Evolutionary conservation across 2,329 filamentous ascomycete species (phyloP).

Genomic region (Phyllosticta citribraziliensis): DNA sequence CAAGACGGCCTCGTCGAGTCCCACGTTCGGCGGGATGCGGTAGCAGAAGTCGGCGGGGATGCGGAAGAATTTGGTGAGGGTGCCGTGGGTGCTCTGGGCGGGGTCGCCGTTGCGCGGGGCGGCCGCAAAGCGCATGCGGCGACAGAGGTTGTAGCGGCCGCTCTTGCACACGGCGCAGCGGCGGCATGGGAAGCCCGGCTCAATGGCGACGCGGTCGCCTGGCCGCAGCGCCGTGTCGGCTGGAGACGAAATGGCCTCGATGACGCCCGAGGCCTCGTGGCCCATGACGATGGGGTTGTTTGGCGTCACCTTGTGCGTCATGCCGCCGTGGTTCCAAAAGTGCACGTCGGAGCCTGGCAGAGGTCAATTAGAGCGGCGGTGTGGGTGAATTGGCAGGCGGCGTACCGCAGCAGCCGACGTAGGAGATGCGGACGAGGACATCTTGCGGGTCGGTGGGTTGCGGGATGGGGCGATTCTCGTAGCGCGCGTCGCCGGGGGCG

Average conservation of each 20-base stretch:
- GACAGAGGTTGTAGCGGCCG: slow-evolving; percentile 77
- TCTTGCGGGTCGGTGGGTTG: slow-evolving; percentile 27
- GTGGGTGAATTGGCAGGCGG: slow-evolving; percentile 7
- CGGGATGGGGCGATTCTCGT: slow-evolving; percentile 31
- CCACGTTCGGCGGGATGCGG: slow-evolving; percentile 1
- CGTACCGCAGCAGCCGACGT: slow-evolving; percentile 32
- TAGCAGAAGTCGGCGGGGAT: slow-evolving; percentile 13
- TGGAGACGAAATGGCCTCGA: background rate
- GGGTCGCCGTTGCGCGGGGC: slow-evolving; percentile 44
- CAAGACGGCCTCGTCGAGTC: slow-evolving; percentile 11
- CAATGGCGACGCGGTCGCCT: slow-evolving; percentile 6
- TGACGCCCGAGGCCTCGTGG: slow-evolving; percentile 7
- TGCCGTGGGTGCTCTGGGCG: slow-evolving; percentile 2
- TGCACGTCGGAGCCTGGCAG: slow-evolving; percentile 4
- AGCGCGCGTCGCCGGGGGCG: slow-evolving; percentile 26
- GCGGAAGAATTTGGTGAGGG: slow-evolving; percentile 10
- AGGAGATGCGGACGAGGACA: slow-evolving; percentile 36
- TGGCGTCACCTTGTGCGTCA: slow-evolving; percentile 5
- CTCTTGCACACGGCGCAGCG: slow-evolving; percentile 8
- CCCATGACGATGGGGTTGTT: slow-evolving; percentile 7
- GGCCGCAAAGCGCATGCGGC: slow-evolving; percentile 73
- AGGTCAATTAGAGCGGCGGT: background rate
- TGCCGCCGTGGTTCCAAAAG: slow-evolving; percentile 10
- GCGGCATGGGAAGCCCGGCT: slow-evolving; percentile 9
- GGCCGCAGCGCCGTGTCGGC: background rate